A percentile compares a stretch with the other conserved stretches of the same genome.
Evolutionary conservation across 1,284 basidiomycete species (phyloP).

Genomic region (Malassezia psittaci): DNA sequence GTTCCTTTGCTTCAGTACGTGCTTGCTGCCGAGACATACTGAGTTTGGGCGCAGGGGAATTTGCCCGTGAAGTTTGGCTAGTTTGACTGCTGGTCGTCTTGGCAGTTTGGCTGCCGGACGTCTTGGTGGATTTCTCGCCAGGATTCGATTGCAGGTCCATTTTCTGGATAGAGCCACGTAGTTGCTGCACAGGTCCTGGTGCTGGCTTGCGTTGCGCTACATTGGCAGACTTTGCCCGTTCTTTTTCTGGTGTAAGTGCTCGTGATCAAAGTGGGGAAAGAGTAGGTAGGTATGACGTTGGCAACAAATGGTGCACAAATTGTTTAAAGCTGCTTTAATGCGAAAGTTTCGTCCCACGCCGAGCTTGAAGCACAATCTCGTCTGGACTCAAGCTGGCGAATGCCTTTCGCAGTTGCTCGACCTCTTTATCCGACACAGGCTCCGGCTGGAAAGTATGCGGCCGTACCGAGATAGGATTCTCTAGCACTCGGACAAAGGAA

Average conservation of each 20-base stretch:
- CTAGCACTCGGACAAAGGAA: conserved; percentile 1
- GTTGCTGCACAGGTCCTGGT: conserved; percentile 24
- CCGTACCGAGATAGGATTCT: background rate
- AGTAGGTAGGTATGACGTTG: too few species aligned
- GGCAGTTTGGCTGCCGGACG: conserved; percentile 6
- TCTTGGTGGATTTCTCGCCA: background rate
- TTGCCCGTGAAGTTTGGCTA: conserved; percentile 8
- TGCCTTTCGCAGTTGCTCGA: conserved; percentile 39
- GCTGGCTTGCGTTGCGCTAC: background rate
- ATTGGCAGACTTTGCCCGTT: conserved; percentile 11
- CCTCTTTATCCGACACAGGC: conserved; percentile 5
- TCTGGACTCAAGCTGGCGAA: conserved; percentile 79
- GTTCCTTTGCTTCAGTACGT: conserved; percentile 65
- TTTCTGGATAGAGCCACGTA: conserved; percentile 31
- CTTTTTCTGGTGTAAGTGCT: conserved; percentile 17
- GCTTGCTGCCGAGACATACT: conserved; percentile 71
- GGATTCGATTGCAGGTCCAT: conserved; percentile 18
- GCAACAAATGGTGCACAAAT: too few species aligned
- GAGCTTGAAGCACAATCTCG: conserved; percentile 67
- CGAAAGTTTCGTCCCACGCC: conserved; percentile 57
- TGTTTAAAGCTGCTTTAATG: background rate
- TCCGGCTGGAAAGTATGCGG: background rate
- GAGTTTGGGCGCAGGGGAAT: conserved; percentile 55
- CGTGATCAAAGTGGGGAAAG: too few species aligned
- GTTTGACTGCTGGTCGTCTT: conserved; percentile 18